phyloP scores from a whole-genome alignment of 176 grass and related monocot genomes.

The Leersia perrieri region DNA sequence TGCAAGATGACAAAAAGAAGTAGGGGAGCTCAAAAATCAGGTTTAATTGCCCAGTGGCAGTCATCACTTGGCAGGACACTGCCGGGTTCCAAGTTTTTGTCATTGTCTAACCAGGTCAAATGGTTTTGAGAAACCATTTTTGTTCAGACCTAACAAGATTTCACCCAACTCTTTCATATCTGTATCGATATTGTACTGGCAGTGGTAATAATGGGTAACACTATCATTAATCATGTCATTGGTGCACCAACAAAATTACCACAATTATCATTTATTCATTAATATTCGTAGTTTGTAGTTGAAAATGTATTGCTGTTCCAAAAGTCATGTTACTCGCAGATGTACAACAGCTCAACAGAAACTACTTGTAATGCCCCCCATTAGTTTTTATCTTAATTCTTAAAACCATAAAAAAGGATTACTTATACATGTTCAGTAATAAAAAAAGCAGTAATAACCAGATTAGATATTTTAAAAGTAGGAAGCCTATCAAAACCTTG shows the following conservation, averaged over 20 bases:
- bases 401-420: slow-evolving; percentile 7
- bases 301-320: not conserved
- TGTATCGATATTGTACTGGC: not conserved
- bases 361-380: not conserved
- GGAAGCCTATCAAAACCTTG: slow-evolving; percentile 56
- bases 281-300: not conserved
- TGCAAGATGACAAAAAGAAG: not conserved
- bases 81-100: not conserved
- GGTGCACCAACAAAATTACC: not conserved
- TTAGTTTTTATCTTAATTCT: not conserved
- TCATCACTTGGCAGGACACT: not conserved
- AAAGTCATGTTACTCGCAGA: not conserved
- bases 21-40: not conserved
- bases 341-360: not conserved
- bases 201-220: not conserved
- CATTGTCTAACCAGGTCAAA: not conserved
- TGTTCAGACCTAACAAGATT: not conserved
- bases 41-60: not conserved
- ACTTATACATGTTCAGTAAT: not conserved
- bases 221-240: not conserved
- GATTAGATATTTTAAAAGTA: slow-evolving; percentile 17
- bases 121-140: not conserved
- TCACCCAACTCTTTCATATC: not conserved
- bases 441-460: not conserved
- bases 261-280: not conserved